These are phyloP conservation scores for Alternaria solani DNA, from an alignment of 2,329 filamentous ascomycete genomes.

Conservation along the genomic window DNA sequence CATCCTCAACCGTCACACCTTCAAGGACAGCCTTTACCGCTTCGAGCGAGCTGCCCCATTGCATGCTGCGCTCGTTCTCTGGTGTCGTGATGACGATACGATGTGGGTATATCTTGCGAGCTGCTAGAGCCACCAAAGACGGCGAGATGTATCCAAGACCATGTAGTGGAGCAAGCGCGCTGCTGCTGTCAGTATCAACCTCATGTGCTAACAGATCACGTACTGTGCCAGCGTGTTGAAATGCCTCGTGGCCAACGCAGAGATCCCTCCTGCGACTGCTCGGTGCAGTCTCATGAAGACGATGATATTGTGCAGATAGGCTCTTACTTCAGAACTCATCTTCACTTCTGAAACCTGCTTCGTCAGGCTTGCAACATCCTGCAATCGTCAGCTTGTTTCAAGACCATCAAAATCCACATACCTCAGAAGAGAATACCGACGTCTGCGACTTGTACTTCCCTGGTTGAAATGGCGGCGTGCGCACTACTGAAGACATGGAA, in stretches of 20 bases:
- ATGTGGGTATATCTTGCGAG: constrained; percentile 87
- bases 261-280: constrained; percentile 79
- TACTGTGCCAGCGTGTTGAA: constrained; percentile 72
- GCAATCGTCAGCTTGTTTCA: background rate
- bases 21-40: constrained; percentile 74
- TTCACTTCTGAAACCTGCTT: constrained; percentile 66
- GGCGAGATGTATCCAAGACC: constrained; percentile 82
- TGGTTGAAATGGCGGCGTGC: constrained; percentile 29
- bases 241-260: constrained; percentile 79
- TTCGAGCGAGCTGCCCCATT: constrained; percentile 84
- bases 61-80: constrained; percentile 82
- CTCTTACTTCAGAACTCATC: constrained; percentile 77
- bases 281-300: constrained; percentile 89
- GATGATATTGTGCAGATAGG: constrained; percentile 87
- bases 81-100: constrained; percentile 75
- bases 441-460: constrained; percentile 23
- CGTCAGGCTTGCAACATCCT: constrained; percentile 67
- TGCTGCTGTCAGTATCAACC: constrained; percentile 46
- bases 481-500: constrained; percentile 51
- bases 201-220: background rate
- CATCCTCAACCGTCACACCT: constrained; percentile 62
- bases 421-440: constrained; percentile 56
- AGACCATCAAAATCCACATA: constrained; percentile 39
- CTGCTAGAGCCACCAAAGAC: constrained; percentile 81
- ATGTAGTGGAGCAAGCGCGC: constrained; percentile 81